A percentile compares a stretch with the other conserved stretches of the same genome.
Evolutionary conservation across 23 red algal species (phyloP).

Genomic region (Gracilaria domingensis): DNA sequence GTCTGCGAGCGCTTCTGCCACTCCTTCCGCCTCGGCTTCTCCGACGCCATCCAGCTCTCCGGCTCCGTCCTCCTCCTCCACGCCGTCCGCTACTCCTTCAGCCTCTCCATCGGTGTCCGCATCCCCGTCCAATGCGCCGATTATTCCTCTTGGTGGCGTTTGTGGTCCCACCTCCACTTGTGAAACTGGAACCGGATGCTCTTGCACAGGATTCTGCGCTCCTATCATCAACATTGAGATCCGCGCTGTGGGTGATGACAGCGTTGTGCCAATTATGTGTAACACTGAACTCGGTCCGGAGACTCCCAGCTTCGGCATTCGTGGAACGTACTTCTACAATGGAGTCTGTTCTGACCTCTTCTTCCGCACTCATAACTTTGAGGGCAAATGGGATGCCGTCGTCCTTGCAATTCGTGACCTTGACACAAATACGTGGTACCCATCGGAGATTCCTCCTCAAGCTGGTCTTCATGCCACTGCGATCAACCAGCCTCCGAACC

Average conservation of each 20-base stretch:
- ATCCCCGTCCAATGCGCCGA: conserved; percentile 4
- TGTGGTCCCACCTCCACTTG: conserved; percentile 22
- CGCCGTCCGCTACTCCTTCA: conserved; percentile 11
- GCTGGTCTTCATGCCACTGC: conserved; percentile 5
- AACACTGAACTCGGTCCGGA: conserved; percentile 9
- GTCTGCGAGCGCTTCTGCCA: background rate
- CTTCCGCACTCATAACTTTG: background rate
- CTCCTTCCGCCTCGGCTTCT: conserved; percentile 1
- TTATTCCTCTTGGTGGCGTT: conserved; percentile 32
- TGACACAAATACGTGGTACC: conserved; percentile 6
- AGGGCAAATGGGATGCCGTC: background rate
- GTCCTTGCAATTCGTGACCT: conserved; percentile 10
- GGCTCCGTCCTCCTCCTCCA: background rate
- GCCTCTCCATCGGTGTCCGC: conserved; percentile 14
- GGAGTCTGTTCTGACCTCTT: conserved; percentile 27
- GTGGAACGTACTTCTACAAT: conserved; percentile 18
- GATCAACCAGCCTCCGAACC: background rate
- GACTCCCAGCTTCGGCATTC: background rate
- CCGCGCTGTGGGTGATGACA: conserved; percentile 10
- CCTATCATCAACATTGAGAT: conserved; percentile 6
- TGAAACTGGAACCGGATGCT: conserved; percentile 23
- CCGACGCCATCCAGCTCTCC: background rate
- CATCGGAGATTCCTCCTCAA: background rate
- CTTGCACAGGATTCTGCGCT: conserved; percentile 44
- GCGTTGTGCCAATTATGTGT: conserved; percentile 19